Evolutionary conservation across 2,329 filamentous ascomycete species (phyloP), one percentile per base, ranked within the genome.

Genomic region (Aspergillus pseudoglaucus): DNA sequence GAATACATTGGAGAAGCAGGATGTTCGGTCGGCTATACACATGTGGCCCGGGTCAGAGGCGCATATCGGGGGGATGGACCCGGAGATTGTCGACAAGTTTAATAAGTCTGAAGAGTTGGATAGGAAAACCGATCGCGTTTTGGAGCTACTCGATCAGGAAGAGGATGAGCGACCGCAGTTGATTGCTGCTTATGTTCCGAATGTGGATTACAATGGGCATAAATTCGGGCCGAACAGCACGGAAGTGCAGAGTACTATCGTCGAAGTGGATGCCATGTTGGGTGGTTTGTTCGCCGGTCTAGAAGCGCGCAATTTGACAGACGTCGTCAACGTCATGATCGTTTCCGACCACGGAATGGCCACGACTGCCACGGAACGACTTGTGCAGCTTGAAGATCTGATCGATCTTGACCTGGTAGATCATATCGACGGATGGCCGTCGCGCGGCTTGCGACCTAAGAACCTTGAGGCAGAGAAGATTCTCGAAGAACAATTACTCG

Each of bases 21-120:
- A 86, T 5, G 75, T 94, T 27, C 80, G 81, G 48, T 83, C 84
- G 25, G 93, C 89, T 1, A 83, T 98, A 22, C 93, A 98, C 66
- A 98, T 98, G 93, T 98, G 93, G 93, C 93, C 93, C 1, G 93
- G 93, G 2, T 94, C 88, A 39, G 93, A 98, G 70, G 90, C 90
- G 5, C 84, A 89, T 64, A 86, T 95, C 51, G 76, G 82, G 10
- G 75, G 78, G n/a, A 74, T 84, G 15, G 83, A 90, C 53, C 88
- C 90, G 2, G 84, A 82, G 8, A 88, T 88, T 60, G 67, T 97
- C 43, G 93, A 97, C 71, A 85, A 83, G 59, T 98, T 81, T 71
- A 91, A 95, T 57, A 84, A 82, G 7, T 79, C 84, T 0, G 90
- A 96, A 70, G 64, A 74, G 27, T 76, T 98, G 1, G 66, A 80